Evolutionary conservation across 805 yeast species (phyloP).

Genomic region (Nakazawaea ishiwadae): DNA sequence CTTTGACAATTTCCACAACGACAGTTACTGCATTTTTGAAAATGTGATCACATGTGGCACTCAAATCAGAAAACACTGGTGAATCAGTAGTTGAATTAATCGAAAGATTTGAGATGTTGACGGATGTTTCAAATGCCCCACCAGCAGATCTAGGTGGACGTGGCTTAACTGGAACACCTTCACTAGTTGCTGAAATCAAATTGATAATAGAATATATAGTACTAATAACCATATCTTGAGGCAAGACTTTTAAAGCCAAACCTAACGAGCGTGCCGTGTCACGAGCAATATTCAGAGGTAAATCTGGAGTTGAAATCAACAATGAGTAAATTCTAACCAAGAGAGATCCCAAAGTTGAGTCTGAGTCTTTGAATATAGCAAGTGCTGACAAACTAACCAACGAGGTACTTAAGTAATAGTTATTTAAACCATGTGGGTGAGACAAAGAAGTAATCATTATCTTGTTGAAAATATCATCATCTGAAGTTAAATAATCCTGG

Average conservation of each 20-base stretch:
- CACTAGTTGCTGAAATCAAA: constrained; percentile 48
- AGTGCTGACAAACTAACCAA: constrained; percentile 9
- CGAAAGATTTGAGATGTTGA: constrained; percentile 15
- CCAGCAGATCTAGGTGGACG: constrained; percentile 17
- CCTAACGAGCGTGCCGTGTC: constrained; percentile 57
- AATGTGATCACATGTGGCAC: constrained; percentile 20
- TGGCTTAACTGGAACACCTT: constrained; percentile 26
- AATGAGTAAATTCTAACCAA: constrained; percentile 33
- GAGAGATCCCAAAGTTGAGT: constrained; percentile 2
- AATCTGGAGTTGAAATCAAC: constrained; percentile 50
- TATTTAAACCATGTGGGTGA: constrained; percentile 11
- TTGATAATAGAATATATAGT: constrained; percentile 82
- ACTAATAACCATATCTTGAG: constrained; percentile 81
- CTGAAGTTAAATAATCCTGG: constrained; percentile 1
- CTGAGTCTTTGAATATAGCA: constrained; percentile 7
- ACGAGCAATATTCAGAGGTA: constrained; percentile 42
- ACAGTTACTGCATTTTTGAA: constrained; percentile 69
- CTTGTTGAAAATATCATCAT: constrained; percentile 7
- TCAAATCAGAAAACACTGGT: constrained; percentile 8
- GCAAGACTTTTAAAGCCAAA: constrained; percentile 57
- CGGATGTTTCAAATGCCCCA: constrained; percentile 14
- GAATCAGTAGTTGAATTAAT: constrained; percentile 4
- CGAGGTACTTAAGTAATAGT: constrained; percentile 4
- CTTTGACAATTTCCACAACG: constrained; percentile 58
- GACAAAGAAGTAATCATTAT: constrained; percentile 6